Conservation (phyloP, 495 filamentous ascomycete species). For the Daldinia childiae region DNA sequence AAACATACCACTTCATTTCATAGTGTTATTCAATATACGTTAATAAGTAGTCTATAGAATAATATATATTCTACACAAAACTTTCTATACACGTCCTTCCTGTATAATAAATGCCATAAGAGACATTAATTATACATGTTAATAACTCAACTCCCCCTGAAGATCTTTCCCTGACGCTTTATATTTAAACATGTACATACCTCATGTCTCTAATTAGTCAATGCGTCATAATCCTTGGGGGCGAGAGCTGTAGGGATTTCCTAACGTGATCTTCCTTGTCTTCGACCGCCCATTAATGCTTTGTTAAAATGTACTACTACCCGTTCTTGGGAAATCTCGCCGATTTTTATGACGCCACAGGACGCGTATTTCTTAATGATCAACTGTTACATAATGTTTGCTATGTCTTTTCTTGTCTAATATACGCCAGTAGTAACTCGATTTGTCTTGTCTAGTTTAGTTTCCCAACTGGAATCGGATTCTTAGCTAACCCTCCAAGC, state of each 20-base stretch:
- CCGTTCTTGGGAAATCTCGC: conserved; percentile 10
- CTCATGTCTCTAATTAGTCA: background rate
- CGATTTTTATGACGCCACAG: conserved; percentile 1
- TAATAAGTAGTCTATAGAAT: background rate
- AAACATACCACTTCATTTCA: background rate
- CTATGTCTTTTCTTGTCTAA: background rate
- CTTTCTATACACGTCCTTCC: background rate
- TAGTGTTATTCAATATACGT: background rate
- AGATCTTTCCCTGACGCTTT: background rate
- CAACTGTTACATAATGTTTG: background rate
- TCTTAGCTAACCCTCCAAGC: conserved; percentile 14
- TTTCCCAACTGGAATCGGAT: conserved; percentile 18
- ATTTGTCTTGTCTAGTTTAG: background rate
- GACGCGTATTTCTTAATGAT: conserved; percentile 2
- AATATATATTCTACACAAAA: background rate
- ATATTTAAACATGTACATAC: background rate
- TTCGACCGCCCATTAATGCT: background rate
- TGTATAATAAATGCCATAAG: background rate
- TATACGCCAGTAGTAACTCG: no score
- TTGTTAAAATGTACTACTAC: background rate
- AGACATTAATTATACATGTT: background rate
- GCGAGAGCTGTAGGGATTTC: background rate
- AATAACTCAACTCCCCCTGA: background rate
- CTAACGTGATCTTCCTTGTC: background rate
- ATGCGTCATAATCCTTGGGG: background rate